phyloP scores from a whole-genome alignment of 345 rosid genomes.

The Murraya koenigii region DNA sequence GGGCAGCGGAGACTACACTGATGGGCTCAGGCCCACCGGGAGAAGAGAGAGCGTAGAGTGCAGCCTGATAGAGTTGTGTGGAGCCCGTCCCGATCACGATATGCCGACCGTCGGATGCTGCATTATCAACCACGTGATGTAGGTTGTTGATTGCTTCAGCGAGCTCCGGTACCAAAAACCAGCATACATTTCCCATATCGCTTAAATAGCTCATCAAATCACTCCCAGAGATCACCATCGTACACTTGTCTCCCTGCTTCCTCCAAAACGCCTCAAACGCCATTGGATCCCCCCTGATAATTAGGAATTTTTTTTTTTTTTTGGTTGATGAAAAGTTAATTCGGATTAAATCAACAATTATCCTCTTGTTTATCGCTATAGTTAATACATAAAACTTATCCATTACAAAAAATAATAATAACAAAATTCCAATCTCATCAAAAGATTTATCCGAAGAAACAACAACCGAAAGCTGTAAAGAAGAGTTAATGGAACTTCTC shows the following conservation, averaged over 20 bases:
- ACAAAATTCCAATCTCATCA: neutral
- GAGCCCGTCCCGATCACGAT: slow-evolving; percentile 89
- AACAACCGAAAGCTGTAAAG: neutral
- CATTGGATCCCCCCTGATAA: slow-evolving; percentile 86
- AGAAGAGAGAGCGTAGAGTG: slow-evolving; percentile 67
- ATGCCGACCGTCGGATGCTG: slow-evolving; percentile 42
- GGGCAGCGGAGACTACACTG: slow-evolving; percentile 83
- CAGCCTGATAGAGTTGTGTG: slow-evolving; percentile 73
- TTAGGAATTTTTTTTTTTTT: too few relatives aligned
- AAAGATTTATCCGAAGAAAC: neutral
- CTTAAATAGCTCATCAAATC: slow-evolving; percentile 89
- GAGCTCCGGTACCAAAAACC: slow-evolving; percentile 73
- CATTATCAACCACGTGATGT: slow-evolving; percentile 66
- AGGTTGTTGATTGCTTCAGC: slow-evolving; percentile 57
- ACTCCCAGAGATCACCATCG: slow-evolving; percentile 53
- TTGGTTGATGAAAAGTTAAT: neutral
- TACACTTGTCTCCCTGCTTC: slow-evolving; percentile 56
- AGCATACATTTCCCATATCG: slow-evolving; percentile 49
- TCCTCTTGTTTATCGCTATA: neutral
- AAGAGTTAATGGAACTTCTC: neutral
- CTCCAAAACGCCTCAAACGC: slow-evolving; percentile 73
- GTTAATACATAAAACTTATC: neutral
- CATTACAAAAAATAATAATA: neutral
- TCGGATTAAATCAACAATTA: neutral
- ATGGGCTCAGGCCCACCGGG: slow-evolving; percentile 43